Evolutionary conservation across 768 basidiomycete genomes (phyloP), one percentile per base, ranked within the genome.

Genomic region (Serendipita sp.): DNA sequence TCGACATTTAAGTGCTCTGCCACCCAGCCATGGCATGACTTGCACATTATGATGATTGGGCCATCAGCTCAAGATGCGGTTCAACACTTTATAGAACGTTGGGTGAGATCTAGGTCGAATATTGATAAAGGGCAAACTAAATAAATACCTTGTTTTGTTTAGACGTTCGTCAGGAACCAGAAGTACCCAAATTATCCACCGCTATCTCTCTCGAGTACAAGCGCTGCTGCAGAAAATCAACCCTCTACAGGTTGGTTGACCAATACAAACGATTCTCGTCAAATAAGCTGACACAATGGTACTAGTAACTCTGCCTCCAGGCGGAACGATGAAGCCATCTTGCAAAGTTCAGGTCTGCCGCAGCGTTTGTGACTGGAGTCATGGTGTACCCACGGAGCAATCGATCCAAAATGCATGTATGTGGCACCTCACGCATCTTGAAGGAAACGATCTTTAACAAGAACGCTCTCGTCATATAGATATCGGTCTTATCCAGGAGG

Each of bases 391-490:
- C 68, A 86, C 83, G 3, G 95, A 97, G 74, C 81, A 84, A 65
- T 92, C 89, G 73, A 91, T 98, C 66, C 94, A 96, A 75, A 88
- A 92, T 69, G 94, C 95, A 53, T 92, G 89, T 90, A 70, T 72
- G 86, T 81, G 24, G 24, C 24, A 1, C 32, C 24, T 44, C 38
- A 41, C 38, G 2, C 38, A 7, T 7, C 38, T 28, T 54, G 63
- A 46, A 62, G n/a, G 46, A 64, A 65, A 38, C 37, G 18, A 24
- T 35, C 5, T 32, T 30, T 38, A 30, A 60, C 16, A 66, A 53
- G 38, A 18, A 64, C 48, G 46, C 56, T 18, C 28, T 60, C 28
- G 11, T 45, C 34, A 44, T 10, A 56, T 68, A 88, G 90, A 93
- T 71, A 79, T 83, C 48, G 78, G 89, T 68, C 68, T 95, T 67